Percentiles rank a stretch among this genome's conserved stretches.
Conservation (phyloP, 306 rosid genomes). For the Casuarina cunninghamiana region DNA sequence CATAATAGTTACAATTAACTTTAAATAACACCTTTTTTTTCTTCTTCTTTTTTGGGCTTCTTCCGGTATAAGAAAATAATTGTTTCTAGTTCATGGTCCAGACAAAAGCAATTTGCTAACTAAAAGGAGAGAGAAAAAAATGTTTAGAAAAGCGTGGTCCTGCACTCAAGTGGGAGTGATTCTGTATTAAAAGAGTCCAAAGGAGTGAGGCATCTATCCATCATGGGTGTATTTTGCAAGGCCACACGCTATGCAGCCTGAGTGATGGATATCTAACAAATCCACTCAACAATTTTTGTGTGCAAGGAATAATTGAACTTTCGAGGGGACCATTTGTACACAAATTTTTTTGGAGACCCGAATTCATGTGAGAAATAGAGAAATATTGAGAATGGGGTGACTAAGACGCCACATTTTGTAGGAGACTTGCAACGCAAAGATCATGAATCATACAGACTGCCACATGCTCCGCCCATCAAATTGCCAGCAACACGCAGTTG, state of each 20-base stretch:
- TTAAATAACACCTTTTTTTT: background rate
- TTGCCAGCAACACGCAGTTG: background rate
- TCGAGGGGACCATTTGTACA: background rate
- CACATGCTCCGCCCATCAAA: background rate
- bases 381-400: background rate
- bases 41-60: background rate
- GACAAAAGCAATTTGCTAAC: background rate
- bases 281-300: background rate
- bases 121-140: too few species aligned
- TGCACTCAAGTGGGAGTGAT: too few species aligned
- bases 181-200: too few species aligned
- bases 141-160: background rate
- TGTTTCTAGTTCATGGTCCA: background rate
- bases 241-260: background rate
- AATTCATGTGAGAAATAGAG: background rate
- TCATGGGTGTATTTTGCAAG: background rate
- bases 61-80: background rate
- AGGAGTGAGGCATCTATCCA: too few species aligned
- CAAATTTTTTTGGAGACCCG: too few species aligned
- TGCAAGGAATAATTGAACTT: background rate
- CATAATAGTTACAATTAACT: background rate
- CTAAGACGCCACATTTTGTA: background rate
- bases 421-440: background rate
- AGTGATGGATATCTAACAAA: background rate
- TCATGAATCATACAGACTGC: background rate